Evolutionary conservation across 2,329 filamentous ascomycete genomes (phyloP).

Genomic region (Diaporthe caulivora): DNA sequence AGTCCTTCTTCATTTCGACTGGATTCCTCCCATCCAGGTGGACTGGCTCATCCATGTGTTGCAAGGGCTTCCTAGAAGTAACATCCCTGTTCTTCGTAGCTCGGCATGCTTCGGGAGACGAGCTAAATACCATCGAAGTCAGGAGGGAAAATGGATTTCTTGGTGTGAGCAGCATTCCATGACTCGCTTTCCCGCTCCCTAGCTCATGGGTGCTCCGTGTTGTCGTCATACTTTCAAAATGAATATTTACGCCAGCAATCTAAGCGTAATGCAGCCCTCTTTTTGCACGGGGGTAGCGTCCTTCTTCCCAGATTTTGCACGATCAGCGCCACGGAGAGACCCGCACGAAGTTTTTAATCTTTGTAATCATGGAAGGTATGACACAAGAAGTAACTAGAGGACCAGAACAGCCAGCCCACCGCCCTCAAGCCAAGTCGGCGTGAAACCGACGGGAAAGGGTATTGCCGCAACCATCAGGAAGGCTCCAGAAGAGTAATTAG

Average conservation of each 20-base stretch:
- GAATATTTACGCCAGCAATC: not conserved
- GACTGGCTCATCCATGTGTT: not conserved
- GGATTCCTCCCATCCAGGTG: too few relatives aligned
- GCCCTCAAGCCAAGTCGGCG: too few relatives aligned
- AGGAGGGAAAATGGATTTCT: not conserved
- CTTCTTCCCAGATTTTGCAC: not conserved
- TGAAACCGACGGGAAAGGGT: too few relatives aligned
- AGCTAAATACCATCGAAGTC: too few relatives aligned
- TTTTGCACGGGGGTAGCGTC: not conserved
- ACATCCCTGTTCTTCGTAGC: not conserved
- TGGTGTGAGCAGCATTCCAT: not conserved
- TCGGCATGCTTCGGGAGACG: not conserved
- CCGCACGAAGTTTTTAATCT: not conserved
- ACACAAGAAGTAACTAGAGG: not conserved
- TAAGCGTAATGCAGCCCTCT: conserved; percentile 16
- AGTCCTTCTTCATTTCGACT: too few relatives aligned
- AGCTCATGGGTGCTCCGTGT: not conserved
- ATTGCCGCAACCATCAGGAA: too few relatives aligned
- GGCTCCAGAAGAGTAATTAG: too few relatives aligned
- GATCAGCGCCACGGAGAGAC: not conserved
- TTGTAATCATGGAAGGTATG: not conserved
- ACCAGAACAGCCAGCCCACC: not conserved
- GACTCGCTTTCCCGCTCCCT: not conserved
- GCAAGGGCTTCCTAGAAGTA: not conserved
- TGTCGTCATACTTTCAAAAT: conserved; percentile 3